Percentiles rank a stretch among this genome's conserved stretches.
phyloP scores from a whole-genome alignment of 2,329 filamentous ascomycete species.

The Colletotrichum godetiae region DNA sequence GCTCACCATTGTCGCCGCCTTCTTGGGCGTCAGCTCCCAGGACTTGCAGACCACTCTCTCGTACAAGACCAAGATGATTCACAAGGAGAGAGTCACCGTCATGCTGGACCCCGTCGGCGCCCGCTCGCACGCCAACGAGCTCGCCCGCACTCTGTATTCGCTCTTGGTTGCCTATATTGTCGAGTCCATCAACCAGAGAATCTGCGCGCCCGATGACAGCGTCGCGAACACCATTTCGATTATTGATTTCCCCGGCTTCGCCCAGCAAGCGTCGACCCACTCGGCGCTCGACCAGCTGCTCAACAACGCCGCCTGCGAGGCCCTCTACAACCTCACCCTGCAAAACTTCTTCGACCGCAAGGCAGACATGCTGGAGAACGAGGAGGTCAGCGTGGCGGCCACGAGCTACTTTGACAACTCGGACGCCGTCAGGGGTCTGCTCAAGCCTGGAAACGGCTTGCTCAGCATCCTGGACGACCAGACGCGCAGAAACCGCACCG shows the following conservation, averaged over 20 bases:
- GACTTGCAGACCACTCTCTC: conserved; percentile 90
- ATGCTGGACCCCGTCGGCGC: conserved; percentile 96
- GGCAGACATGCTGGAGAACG: conserved; percentile 91
- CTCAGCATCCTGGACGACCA: conserved; percentile 97
- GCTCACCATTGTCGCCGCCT: conserved; percentile 88
- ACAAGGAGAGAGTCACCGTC: conserved; percentile 96
- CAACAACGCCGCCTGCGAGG: conserved; percentile 93
- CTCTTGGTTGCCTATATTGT: conserved; percentile 94
- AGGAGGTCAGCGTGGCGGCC: conserved; percentile 89
- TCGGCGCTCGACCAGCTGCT: conserved; percentile 92
- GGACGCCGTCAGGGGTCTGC: conserved; percentile 88
- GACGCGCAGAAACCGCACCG: conserved; percentile 87
- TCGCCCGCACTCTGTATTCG: conserved; percentile 92
- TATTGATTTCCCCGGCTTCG: conserved; percentile 96
- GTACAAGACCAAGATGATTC: conserved; percentile 96
- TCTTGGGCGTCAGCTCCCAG: conserved; percentile 84
- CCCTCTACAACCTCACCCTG: conserved; percentile 90
- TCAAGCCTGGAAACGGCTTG: conserved; percentile 93
- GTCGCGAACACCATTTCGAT: conserved; percentile 95
- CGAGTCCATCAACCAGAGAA: conserved; percentile 89
- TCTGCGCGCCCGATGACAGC: conserved; percentile 87
- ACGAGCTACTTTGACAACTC: conserved; percentile 99
- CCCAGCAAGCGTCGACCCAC: conserved; percentile 83
- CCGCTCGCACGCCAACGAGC: conserved; percentile 90
- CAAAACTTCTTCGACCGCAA: conserved; percentile 97